These are phyloP conservation scores for Chrysophaeum taylorii DNA, from an alignment of 352 stramenopile genomes.

Conservation along the genomic window DNA sequence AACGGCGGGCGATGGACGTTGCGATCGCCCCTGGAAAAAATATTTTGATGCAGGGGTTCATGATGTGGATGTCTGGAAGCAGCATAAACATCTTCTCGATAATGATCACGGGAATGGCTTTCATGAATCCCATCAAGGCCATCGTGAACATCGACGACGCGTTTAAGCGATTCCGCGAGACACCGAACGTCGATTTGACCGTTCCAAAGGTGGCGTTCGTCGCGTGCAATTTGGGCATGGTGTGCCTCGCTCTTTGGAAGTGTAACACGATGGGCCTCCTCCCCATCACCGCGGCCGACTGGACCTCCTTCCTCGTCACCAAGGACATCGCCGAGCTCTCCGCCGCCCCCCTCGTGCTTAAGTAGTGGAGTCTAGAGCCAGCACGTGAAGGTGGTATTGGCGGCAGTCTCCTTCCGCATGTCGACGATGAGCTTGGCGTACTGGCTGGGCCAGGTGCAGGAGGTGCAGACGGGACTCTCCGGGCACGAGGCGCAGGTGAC, in stretches of 20 bases:
- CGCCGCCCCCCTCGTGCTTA: not conserved
- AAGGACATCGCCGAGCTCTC: not conserved
- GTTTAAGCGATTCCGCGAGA: slow-evolving; percentile 20
- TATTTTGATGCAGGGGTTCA: slow-evolving; percentile 72
- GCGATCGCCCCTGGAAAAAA: slow-evolving; percentile 5
- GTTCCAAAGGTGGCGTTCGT: slow-evolving; percentile 76
- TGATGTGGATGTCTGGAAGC: slow-evolving; percentile 89
- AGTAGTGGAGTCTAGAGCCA: too few relatives aligned
- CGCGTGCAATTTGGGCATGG: slow-evolving; percentile 64
- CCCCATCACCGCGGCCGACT: slow-evolving; percentile 76
- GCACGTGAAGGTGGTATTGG: too few relatives aligned
- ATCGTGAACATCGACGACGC: slow-evolving; percentile 60
- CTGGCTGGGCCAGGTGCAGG: too few relatives aligned
- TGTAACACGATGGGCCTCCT: slow-evolving; percentile 76
- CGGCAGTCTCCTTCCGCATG: too few relatives aligned
- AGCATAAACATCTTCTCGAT: slow-evolving; percentile 88
- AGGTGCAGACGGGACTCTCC: too few relatives aligned
- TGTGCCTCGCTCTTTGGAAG: slow-evolving; percentile 78
- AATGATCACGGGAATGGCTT: slow-evolving; percentile 81
- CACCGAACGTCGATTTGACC: slow-evolving; percentile 52
- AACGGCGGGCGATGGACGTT: slow-evolving; percentile 6
- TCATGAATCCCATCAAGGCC: slow-evolving; percentile 78
- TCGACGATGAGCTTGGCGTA: too few relatives aligned
- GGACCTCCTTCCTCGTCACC: slow-evolving; percentile 61
- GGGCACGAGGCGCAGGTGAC: too few relatives aligned